phyloP scores from a whole-genome alignment of 306 rosid species.

The Cucurbita pepo region DNA sequence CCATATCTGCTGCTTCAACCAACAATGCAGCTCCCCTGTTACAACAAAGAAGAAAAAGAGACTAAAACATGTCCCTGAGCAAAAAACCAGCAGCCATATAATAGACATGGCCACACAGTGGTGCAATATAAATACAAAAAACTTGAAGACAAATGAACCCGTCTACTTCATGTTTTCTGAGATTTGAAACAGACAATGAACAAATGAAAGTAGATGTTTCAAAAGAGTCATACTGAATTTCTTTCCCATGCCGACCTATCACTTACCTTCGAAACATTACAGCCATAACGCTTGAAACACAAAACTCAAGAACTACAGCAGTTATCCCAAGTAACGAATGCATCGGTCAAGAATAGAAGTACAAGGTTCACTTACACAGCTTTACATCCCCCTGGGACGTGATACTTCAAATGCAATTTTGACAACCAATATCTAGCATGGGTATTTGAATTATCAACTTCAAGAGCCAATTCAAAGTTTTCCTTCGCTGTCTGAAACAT shows the following conservation, averaged over 20 bases:
- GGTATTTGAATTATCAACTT: constrained; percentile 62
- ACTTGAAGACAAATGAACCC: background rate
- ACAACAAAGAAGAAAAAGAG: background rate
- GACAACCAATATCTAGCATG: constrained; percentile 87
- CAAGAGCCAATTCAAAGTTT: constrained; percentile 83
- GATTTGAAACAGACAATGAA: background rate
- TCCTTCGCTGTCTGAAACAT: constrained; percentile 64
- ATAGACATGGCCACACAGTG: background rate
- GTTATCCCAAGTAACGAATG: background rate
- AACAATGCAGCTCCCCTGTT: constrained; percentile 75
- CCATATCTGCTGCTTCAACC: constrained; percentile 95
- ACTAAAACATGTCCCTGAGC: background rate
- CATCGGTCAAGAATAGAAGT: background rate
- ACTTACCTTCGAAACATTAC: background rate
- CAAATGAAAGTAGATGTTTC: background rate
- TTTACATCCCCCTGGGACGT: constrained; percentile 67
- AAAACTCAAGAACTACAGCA: background rate
- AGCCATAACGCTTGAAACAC: background rate
- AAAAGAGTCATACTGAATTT: background rate
- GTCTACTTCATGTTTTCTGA: background rate
- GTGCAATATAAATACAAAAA: background rate
- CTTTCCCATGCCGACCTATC: background rate
- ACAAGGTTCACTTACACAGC: constrained; percentile 39
- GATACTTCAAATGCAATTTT: constrained; percentile 79
- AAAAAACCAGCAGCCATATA: background rate